Base-by-base conservation (phyloP, 2,329 filamentous ascomycete species). In the Pezicula neosporulosa region DNA sequence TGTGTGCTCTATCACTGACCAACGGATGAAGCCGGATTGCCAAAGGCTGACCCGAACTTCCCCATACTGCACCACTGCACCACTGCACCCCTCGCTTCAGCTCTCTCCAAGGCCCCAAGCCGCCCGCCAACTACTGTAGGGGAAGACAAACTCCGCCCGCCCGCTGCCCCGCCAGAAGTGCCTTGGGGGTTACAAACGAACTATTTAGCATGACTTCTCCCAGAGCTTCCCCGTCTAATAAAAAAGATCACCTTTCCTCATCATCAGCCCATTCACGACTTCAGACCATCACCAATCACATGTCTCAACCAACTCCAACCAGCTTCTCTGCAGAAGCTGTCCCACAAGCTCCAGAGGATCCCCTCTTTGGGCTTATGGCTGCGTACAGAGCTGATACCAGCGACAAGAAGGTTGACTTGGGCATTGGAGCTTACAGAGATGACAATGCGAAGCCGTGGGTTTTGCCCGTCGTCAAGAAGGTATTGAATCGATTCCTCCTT, bases 401-500 rank as follows among this genome's bases (percentile, higher is more conserved):
- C 70, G 72, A 78, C 52, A 83, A 89, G 71, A 99, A 99, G 76
- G 88, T 99, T 60, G 94, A 99, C 73, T 74, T 99, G 72, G 83
- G 83, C 52, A 85, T 97, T 75, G 94, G 94, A 62, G 94, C 94
- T 53, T 99, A 99, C 74, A 82, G 94, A 68, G 94, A 96, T 67
- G 80, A 97, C 74, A 87, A 92, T 68, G 93, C 91, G 55, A 97
- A 97, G 77, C 94, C 94, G 3, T 99, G 94, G 94, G 85, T 99
- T 56, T 75, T 99, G 57, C 93, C 94, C 18, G 93, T 97, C 2
- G 93, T 97, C 56, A 95, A 90, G 76, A 95, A 96, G 89, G 93
- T 96, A 75, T 67, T 76, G 61, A 43, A 41, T 55, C 37, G 43
- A 41, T 55, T 41, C 43, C 18, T 46, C 35, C 19, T 19, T 44